Base-by-base conservation (phyloP, 257 asterid species). In the Capsicum rhomboideum region DNA sequence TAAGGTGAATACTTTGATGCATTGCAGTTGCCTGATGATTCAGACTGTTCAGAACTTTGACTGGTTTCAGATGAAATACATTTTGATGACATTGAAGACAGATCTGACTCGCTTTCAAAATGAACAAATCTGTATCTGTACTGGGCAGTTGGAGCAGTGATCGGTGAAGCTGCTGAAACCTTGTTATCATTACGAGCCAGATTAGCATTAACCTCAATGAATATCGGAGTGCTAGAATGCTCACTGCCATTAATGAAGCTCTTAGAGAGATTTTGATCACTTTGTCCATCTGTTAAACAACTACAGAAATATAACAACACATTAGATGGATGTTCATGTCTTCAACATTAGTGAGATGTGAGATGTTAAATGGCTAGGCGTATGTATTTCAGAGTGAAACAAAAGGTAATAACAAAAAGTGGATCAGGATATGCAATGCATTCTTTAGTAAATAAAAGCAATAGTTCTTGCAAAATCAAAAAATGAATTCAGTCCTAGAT, bases 231-330 rank as follows among this genome's bases (percentile, higher is more conserved):
- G 31, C 77, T 58, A 80, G 79, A 58, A 54, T 11, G 26, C 52
- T 21, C 85, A 78, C 49, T 44, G 79, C 84, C 88, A 82, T 85
- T 72, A 56, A 49, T 82, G 77, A 92, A 82, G 85, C 85, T 89
- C 63, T 79, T 46, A 82, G 91, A 86, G 78, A 74, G 67, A 44
- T 88, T 83, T 85, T 85, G 78, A 31, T 83, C 86, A 79, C 79
- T 89, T 80, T 74, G 88, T 71, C 88, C 93, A 78, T 86, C 91
- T 13, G 95, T 91, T 89, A 89, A 80, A 87, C 95, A 91, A 89
- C 96, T 92, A 82, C 59, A 82, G 68, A 79, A 75, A 74, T 21
- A 63, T 52, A 75, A 28, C 59, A 21, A 6, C 58, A 20, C 50
- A 61, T 34, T 74, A 82, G 68, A 67, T 34, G 34, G 16, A 16